phyloP scores from a whole-genome alignment of 1,284 basidiomycete genomes.

The Athelia sp. region DNA sequence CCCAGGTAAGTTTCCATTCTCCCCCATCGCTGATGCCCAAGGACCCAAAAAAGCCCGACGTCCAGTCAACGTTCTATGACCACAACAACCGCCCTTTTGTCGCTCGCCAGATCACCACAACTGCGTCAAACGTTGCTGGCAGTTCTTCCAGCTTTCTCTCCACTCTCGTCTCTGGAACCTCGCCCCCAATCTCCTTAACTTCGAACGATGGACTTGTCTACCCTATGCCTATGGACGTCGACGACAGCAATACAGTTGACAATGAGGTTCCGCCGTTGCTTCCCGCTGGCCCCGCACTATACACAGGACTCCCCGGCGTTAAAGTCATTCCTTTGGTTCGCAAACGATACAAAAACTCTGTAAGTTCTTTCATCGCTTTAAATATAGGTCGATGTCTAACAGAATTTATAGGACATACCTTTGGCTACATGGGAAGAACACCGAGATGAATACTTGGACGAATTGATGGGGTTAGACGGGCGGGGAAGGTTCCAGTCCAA shows the following conservation, averaged over 20 bases:
- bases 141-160: not conserved
- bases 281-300: not conserved
- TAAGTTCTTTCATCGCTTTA: not conserved
- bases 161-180: not conserved
- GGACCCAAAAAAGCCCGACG: no score
- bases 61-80: not conserved
- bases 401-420: not conserved
- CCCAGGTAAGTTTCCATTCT: no score
- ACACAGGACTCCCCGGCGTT: not conserved
- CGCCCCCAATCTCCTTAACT: not conserved
- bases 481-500: not conserved
- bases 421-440: not conserved
- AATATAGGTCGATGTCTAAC: not conserved
- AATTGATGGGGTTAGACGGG: slow-evolving; percentile 1
- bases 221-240: not conserved
- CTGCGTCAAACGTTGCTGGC: not conserved
- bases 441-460: slow-evolving; percentile 1
- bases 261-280: not conserved
- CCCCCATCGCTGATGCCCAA: no score
- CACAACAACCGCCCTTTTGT: not conserved
- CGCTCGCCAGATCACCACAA: not conserved
- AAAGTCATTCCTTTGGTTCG: not conserved
- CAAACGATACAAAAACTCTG: slow-evolving; percentile 1
- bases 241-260: not conserved
- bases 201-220: not conserved